Base-by-base conservation (phyloP, 495 filamentous ascomycete genomes). In the Penicillium macrosclerotiorum region DNA sequence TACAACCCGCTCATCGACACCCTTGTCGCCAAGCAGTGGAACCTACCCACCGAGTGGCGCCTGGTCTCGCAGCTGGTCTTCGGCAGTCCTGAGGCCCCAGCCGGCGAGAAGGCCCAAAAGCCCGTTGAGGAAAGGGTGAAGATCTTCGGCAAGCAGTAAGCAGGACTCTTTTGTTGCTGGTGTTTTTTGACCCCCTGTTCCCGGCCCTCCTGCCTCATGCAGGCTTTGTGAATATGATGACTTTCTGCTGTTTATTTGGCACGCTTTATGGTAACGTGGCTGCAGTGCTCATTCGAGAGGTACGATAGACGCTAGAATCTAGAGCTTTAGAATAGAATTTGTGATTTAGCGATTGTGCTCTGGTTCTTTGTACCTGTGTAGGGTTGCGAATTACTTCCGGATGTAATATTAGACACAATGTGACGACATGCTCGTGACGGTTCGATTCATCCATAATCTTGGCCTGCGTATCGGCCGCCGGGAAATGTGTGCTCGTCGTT, bases 41-140 rank as follows among this genome's bases (percentile, higher is more conserved):
- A 64, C 37, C 55, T 81, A 32, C 77, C 77, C 13, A 48, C 33
- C 12, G 67, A 68, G 4, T 81, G 75, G 74, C 56, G 55, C 4
- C 55, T 77, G 16, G 62, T 70, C 45, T 67, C 75, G 4, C 76
- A 81, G 49, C 39, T 81, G 47, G 76, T 80, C 39, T 78, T 79
- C 54, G 77, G 77, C 9, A 67, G 60, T 29, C 67, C 64, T 19
- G 65, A 66, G 37, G 66, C 23, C 4, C n/a, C 33, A 4, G 53
- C 43, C 36, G 48, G 47, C 25, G 53, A 56, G 35, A 56, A 56
- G 47, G 19, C 13, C 7, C 47, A 56, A 48, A 56, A 51, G 43
- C 53, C 53, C 7, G 18, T 56, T 38, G 53, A 56, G 45, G 53
- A 56, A 25, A 47, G 53, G 8, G 53, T 56, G 12, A 56, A 56